Base-by-base conservation (phyloP, 495 filamentous ascomycete species). In the Podospora pseudoanserina region DNA sequence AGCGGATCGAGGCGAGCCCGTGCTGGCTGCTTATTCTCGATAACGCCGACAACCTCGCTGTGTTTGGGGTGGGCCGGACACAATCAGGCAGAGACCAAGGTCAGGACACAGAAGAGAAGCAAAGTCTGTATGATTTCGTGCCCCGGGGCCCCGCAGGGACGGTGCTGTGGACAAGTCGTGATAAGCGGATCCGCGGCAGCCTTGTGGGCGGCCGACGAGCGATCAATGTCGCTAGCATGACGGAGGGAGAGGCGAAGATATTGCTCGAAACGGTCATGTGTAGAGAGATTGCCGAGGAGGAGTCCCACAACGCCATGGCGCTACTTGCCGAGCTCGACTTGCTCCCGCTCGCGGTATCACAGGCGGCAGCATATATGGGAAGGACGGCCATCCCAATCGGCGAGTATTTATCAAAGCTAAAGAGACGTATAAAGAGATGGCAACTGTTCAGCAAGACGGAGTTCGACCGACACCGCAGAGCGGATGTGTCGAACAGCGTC, bases 1-100 rank as follows among this genome's bases (percentile, higher is more conserved):
- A 72, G 3, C 57, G 54, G 27, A 70, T 73, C 34, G 69, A 67
- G 65, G 60, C 39, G 11, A 54, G 53, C 27, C 65, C 71, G 26
- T 71, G 65, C 30, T 82, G 78, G 77, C 68, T 81, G 34, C 63
- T 82, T 39, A 67, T 81, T 28, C 32, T 82, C 39, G 77, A 81
- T 65, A 79, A 80, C 56, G 75, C 77, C 0, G 78, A 82, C 66
- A 67, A 81, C 65, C 30, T 78, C 53, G 23, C 60, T n/a, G 27
- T 65, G 26, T 76, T 76, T 60, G 68, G 70, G 1, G 69, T 75
- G 4, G 54, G 32, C 30, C n/a, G 5, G 13, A 65, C 59, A 39
- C 62, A 16, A 66, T 26, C 56, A 60, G 4, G 16, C 39, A 23
- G 59, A 16, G 44, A 55, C 57, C 59, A 63, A 18, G 44, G 4